phyloP scores from a whole-genome alignment of 2,329 filamentous ascomycete genomes.

The Aspergillus cejpii region DNA sequence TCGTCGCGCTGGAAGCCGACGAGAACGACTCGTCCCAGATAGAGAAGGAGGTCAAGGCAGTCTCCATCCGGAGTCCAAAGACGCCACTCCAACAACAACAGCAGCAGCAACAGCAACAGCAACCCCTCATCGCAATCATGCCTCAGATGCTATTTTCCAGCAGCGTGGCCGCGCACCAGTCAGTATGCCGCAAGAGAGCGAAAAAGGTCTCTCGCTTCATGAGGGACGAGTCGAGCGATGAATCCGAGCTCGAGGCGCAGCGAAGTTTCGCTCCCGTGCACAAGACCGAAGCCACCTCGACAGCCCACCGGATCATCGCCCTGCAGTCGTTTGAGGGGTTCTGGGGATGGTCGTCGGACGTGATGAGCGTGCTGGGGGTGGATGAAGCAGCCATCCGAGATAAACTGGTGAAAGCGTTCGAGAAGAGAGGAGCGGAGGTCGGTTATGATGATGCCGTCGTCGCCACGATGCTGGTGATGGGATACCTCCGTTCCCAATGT shows the following conservation, averaged over 20 bases:
- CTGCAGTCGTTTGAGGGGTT: slow-evolving; percentile 53
- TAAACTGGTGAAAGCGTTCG: neutral
- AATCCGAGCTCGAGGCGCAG: no score
- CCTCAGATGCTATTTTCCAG: no score
- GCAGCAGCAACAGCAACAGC: no score
- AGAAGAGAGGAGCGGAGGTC: neutral
- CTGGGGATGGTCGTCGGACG: slow-evolving; percentile 39
- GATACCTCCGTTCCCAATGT: slow-evolving; percentile 6
- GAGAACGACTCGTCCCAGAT: neutral
- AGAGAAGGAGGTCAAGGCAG: neutral
- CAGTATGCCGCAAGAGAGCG: no score
- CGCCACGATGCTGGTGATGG: slow-evolving; percentile 14
- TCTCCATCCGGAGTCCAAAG: neutral
- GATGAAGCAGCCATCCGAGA: neutral
- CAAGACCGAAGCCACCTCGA: slow-evolving; percentile 2
- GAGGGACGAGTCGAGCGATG: no score
- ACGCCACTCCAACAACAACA: no score
- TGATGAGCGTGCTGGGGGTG: neutral
- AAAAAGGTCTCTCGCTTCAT: no score
- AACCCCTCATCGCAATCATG: no score
- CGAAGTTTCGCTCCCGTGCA: no score
- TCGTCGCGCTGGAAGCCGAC: slow-evolving; percentile 56
- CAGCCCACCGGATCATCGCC: slow-evolving; percentile 44
- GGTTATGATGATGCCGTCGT: neutral
- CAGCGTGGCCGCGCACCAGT: no score